Evolutionary conservation across 306 rosid species (phyloP).

Genomic region (Malus orientalis): DNA sequence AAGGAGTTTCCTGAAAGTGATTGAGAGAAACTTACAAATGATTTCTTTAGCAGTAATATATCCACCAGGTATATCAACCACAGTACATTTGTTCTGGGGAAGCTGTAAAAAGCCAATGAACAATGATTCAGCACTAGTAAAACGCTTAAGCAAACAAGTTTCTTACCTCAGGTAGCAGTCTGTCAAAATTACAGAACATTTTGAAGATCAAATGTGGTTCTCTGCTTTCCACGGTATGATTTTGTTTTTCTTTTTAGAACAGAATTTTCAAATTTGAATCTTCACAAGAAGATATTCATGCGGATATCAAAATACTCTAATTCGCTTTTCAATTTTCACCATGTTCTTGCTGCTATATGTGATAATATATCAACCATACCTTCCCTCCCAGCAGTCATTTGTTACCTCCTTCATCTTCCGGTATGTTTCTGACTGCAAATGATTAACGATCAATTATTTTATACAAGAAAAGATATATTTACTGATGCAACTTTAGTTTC

Average conservation of each 20-base stretch:
- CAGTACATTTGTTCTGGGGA: constrained; percentile 74
- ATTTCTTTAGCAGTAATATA: constrained; percentile 65
- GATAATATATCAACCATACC: constrained; percentile 33
- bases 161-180: background rate
- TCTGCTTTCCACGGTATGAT: background rate
- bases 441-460: constrained; percentile 7
- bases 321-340: background rate
- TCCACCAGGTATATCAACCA: constrained; percentile 91
- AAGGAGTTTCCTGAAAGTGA: constrained; percentile 10
- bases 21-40: constrained; percentile 59
- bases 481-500: constrained; percentile 3
- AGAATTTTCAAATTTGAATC: background rate
- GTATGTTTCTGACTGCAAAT: constrained; percentile 79
- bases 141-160: background rate
- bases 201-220: background rate
- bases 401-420: constrained; percentile 85
- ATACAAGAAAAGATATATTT: background rate
- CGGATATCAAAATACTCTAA: background rate
- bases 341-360: background rate
- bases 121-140: constrained; percentile 9
- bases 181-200: background rate
- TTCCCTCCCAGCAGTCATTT: constrained; percentile 88
- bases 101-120: constrained; percentile 39
- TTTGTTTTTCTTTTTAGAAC: background rate
- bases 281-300: background rate